Percentiles rank a stretch among this genome's conserved stretches.
Evolutionary conservation across 176 grass and related monocot genomes (phyloP).

Genomic region (Olyra latifolia): DNA sequence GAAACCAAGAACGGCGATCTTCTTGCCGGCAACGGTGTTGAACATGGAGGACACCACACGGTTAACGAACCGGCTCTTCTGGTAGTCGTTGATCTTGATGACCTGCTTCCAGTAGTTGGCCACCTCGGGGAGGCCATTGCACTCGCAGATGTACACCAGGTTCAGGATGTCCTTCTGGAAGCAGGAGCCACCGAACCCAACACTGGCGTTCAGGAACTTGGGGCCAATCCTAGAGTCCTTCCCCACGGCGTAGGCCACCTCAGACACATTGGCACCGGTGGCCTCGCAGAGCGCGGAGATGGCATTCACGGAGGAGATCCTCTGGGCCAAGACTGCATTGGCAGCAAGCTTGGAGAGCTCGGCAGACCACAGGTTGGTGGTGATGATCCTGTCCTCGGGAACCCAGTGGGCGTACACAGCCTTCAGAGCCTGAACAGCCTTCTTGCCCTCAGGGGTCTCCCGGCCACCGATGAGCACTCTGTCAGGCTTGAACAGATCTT

Average conservation of each 20-base stretch:
- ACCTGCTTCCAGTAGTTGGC: conserved; percentile 97
- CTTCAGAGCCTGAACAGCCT: conserved; percentile 79
- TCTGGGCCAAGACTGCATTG: conserved; percentile 84
- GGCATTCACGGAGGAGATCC: conserved; percentile 93
- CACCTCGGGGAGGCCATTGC: conserved; percentile 88
- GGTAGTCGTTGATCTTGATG: conserved; percentile 99
- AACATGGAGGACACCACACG: conserved; percentile 89
- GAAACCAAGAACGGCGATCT: conserved; percentile 85
- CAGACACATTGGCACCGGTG: conserved; percentile 74
- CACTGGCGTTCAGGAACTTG: conserved; percentile 89
- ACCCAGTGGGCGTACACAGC: conserved; percentile 89
- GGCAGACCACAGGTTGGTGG: conserved; percentile 87
- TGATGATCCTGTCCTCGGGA: conserved; percentile 83
- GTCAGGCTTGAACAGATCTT: conserved; percentile 79
- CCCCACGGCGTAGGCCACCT: conserved; percentile 74
- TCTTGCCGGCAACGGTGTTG: conserved; percentile 84
- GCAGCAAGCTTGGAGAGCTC: conserved; percentile 91
- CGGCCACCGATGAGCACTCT: conserved; percentile 84
- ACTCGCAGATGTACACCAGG: conserved; percentile 93
- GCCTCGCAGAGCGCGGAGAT: conserved; percentile 90
- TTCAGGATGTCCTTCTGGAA: conserved; percentile 97
- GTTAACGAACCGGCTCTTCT: conserved; percentile 91
- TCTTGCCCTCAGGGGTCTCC: conserved; percentile 68
- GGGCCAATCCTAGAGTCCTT: conserved; percentile 85
- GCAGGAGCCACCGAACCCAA: conserved; percentile 84